phyloP scores from a whole-genome alignment of 768 basidiomycete species.

The Podaxis rugospora region DNA sequence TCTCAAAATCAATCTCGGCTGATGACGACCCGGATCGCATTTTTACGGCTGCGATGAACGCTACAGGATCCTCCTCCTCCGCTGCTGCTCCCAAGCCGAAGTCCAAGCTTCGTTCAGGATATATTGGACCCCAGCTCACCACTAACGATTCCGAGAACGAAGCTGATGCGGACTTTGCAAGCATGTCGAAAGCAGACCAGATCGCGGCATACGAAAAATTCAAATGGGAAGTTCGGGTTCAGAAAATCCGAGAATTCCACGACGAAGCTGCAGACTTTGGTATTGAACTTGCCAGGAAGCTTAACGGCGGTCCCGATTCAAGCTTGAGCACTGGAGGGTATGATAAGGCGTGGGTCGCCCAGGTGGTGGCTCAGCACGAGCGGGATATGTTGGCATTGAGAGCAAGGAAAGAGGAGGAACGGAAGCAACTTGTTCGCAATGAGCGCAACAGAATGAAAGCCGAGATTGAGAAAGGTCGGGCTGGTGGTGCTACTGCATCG shows the following conservation, averaged over 20 bases:
- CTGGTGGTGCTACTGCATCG: slow-evolving; percentile 23
- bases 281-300: slow-evolving; percentile 33
- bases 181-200: slow-evolving; percentile 20
- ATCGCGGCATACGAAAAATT: slow-evolving; percentile 36
- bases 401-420: slow-evolving; percentile 43
- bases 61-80: neutral
- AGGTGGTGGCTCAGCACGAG: slow-evolving; percentile 34
- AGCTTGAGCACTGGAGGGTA: neutral
- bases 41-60: neutral
- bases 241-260: slow-evolving; percentile 50
- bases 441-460: slow-evolving; percentile 29
- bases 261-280: slow-evolving; percentile 39
- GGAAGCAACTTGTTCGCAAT: slow-evolving; percentile 36
- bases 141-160: slow-evolving; percentile 25
- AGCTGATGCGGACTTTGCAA: slow-evolving; percentile 26
- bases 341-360: slow-evolving; percentile 24
- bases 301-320: slow-evolving; percentile 13
- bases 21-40: neutral
- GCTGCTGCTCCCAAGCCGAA: slow-evolving; percentile 7
- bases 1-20: neutral
- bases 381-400: slow-evolving; percentile 34
- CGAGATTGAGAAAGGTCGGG: slow-evolving; percentile 12
- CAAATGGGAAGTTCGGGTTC: slow-evolving; percentile 40
- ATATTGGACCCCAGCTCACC: slow-evolving; percentile 30
- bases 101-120: slow-evolving; percentile 18